Conservation (phyloP, 2,329 filamentous ascomycete genomes). For the Cladorrhinum sp. region DNA sequence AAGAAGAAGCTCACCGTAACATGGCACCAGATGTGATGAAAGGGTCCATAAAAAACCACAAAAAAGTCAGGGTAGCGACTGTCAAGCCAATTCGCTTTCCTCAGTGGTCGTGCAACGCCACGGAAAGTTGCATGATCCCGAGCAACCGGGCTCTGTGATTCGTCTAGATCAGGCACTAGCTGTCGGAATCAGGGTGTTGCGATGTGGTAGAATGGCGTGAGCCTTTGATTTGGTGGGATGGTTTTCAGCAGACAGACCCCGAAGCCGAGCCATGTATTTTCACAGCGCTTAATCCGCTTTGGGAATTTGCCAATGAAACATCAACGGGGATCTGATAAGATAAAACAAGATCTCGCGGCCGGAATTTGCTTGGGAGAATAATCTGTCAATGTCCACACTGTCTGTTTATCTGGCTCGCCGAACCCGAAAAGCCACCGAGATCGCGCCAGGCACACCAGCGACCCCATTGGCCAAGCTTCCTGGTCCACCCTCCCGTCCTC, state of each 20-base stretch:
- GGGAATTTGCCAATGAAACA: neutral
- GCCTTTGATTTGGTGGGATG: slow-evolving; percentile 5
- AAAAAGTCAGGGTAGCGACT: neutral
- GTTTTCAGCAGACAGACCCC: neutral
- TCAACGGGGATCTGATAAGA: neutral
- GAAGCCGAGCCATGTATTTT: neutral
- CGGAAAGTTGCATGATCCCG: slow-evolving; percentile 8
- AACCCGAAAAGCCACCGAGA: slow-evolving; percentile 8
- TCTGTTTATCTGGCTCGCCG: neutral
- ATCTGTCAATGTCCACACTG: neutral
- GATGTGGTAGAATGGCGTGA: slow-evolving; percentile 7
- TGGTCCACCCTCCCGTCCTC: neutral
- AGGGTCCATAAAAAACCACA: neutral
- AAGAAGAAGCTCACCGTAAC: neutral
- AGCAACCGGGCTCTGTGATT: slow-evolving; percentile 3
- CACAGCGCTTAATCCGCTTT: neutral
- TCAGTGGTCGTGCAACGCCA: slow-evolving; percentile 2
- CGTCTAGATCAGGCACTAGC: neutral
- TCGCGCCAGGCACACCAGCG: neutral
- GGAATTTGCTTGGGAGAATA: neutral
- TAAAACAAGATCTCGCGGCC: neutral
- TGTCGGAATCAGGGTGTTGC: neutral
- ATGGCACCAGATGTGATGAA: slow-evolving; percentile 8
- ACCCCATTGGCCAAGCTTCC: slow-evolving; percentile 5
- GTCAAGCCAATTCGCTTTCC: slow-evolving; percentile 5